phyloP scores from a whole-genome alignment of 495 filamentous ascomycete genomes.

The Trichodelitschia bisporula region DNA sequence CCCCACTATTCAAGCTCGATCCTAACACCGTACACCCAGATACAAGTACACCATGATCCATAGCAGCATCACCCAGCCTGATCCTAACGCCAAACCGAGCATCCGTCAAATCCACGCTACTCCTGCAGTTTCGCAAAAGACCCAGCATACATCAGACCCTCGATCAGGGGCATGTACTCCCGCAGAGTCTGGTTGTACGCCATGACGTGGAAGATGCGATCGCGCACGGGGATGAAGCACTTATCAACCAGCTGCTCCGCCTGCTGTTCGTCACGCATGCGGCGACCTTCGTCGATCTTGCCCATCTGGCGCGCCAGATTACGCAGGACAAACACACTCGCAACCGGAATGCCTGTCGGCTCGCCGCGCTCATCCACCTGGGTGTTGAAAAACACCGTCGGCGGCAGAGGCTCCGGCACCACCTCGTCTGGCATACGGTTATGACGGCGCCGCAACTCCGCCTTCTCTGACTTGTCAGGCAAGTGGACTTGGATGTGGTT shows the following conservation, averaged over 20 bases:
- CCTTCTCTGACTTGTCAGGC: conserved; percentile 18
- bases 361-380: conserved; percentile 58
- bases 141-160: no score
- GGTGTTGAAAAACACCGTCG: conserved; percentile 34
- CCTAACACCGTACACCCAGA: no score
- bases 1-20: no score
- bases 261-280: no score
- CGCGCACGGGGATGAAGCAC: conserved; percentile 18
- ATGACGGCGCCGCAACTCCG: conserved; percentile 9
- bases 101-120: no score
- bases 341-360: conserved; percentile 63
- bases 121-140: no score
- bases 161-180: no score
- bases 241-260: conserved; percentile 27
- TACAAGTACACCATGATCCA: no score
- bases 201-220: conserved; percentile 20
- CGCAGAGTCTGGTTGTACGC: conserved; percentile 22
- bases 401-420: conserved; percentile 19
- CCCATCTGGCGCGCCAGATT: conserved; percentile 40
- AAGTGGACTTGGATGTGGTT: conserved; percentile 43
- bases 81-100: no score
- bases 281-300: conserved; percentile 9
- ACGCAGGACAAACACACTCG: conserved; percentile 60
- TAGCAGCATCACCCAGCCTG: no score
- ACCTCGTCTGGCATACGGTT: conserved; percentile 14